phyloP scores from a whole-genome alignment of 2,329 filamentous ascomycete species.

The Lasiodiplodia citricola region DNA sequence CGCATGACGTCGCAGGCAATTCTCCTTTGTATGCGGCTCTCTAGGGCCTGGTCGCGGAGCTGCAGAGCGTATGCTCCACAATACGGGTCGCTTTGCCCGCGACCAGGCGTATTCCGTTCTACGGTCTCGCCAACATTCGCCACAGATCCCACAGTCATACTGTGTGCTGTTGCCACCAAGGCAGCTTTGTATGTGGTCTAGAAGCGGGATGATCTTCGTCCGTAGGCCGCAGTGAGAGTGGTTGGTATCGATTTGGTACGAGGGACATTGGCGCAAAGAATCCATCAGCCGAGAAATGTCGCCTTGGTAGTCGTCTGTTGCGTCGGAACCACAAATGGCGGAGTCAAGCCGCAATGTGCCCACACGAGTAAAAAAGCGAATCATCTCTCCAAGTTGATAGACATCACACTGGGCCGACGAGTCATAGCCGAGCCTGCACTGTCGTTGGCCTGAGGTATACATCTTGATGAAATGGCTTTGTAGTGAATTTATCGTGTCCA shows the following conservation, averaged over 20 bases:
- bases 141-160: slow-evolving; percentile 50
- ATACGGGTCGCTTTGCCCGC: slow-evolving; percentile 50
- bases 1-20: slow-evolving; percentile 5
- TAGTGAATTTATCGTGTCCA: slow-evolving; percentile 72
- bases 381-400: slow-evolving; percentile 78
- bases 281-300: slow-evolving; percentile 67
- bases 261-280: slow-evolving; percentile 68
- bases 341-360: slow-evolving; percentile 63
- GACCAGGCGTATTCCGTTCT: slow-evolving; percentile 51
- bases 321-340: slow-evolving; percentile 48
- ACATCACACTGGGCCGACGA: slow-evolving; percentile 74
- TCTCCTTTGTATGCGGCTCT: slow-evolving; percentile 4
- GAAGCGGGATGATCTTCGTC: slow-evolving; percentile 66
- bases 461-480: slow-evolving; percentile 70
- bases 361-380: slow-evolving; percentile 70
- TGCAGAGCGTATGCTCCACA: slow-evolving; percentile 41
- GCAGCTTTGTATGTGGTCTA: slow-evolving; percentile 65
- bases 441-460: slow-evolving; percentile 69
- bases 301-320: slow-evolving; percentile 59
- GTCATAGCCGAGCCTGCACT: slow-evolving; percentile 78
- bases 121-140: slow-evolving; percentile 50
- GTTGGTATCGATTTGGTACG: slow-evolving; percentile 75
- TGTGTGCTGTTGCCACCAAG: slow-evolving; percentile 34
- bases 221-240: slow-evolving; percentile 76
- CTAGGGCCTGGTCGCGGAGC: neutral